Base-by-base conservation (phyloP, 2,329 filamentous ascomycete species). In the Colletotrichum sp. region DNA sequence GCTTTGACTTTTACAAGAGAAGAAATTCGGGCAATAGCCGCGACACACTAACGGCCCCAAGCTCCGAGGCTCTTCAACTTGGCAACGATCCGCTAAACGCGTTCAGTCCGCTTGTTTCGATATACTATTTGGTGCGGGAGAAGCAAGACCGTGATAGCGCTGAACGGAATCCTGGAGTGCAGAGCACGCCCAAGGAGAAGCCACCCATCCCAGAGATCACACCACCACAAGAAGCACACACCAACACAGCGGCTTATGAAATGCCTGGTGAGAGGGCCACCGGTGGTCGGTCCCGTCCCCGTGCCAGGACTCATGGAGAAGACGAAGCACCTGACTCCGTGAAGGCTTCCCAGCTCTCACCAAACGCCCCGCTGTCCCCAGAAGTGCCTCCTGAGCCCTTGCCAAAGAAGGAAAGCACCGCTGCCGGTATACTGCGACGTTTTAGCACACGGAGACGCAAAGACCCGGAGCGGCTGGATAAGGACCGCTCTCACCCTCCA, bases 51-150 rank as follows among this genome's bases (percentile, higher is more conserved):
- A 92, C 90, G 7, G 94, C 93, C 2, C 94, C 95, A n/a, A 99
- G 96, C 68, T 92, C 93, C 2, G 97, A 99, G 83, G 95, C 94
- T 6, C 89, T 99, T 21, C 93, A 95, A 78, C 87, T 96, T 39
- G 96, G 96, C 13, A 92, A 91, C 72, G 97, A 99, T 81, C 96
- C 97, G 1, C 87, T 98, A 74, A 99, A 99, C 83, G 97, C 97
- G 6, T 99, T 95, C 83, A 96, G 95, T 80, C 97, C 97, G 9
- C 88, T 99, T 16, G 89, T 99, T 9, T 99, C 97, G 2, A 94
- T 99, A 16, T 99, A 99, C 85, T 98, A 98, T 81, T 90, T 99
- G 5, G 97, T 98, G n/a, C 94, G 92, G 79, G 97, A 99, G 87
- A 99, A 99, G 86, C 92, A 95, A 78, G 95, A 98, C 66, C 92